A percentile compares a stretch with the other conserved stretches of the same genome.
phyloP scores from a whole-genome alignment of 257 asterid species.

The Salvia splendens region DNA sequence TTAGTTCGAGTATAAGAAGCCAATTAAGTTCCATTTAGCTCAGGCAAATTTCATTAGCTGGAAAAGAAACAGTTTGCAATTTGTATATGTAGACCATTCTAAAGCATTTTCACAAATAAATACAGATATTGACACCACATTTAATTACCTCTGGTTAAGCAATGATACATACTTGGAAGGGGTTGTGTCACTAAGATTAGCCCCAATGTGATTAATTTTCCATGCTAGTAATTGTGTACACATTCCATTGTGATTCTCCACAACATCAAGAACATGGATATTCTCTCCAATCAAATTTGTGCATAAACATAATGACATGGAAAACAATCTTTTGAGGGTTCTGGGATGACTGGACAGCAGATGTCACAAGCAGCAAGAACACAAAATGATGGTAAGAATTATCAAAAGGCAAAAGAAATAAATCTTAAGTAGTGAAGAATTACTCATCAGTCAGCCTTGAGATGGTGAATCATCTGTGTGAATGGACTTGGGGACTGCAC shows the following conservation, averaged over 20 bases:
- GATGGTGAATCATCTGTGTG: slow-evolving; percentile 57
- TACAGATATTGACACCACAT: slow-evolving; percentile 3
- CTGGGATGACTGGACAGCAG: slow-evolving; percentile 77
- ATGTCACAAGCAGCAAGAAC: slow-evolving; percentile 84
- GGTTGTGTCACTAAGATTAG: slow-evolving; percentile 77
- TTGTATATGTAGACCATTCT: slow-evolving; percentile 9
- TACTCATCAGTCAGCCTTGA: slow-evolving; percentile 92
- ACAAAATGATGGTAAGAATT: slow-evolving; percentile 82
- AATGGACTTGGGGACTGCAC: slow-evolving; percentile 50
- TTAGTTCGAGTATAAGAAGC: background rate
- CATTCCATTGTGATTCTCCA: slow-evolving; percentile 76
- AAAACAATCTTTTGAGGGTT: slow-evolving; percentile 83
- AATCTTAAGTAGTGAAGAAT: slow-evolving; percentile 96
- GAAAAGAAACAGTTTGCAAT: slow-evolving; percentile 11
- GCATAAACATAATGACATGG: slow-evolving; percentile 94
- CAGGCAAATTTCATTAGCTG: slow-evolving; percentile 14
- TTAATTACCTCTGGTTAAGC: slow-evolving; percentile 92
- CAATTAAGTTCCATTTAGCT: slow-evolving; percentile 14
- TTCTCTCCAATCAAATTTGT: slow-evolving; percentile 99
- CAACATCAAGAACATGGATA: slow-evolving; percentile 96
- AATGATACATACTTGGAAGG: slow-evolving; percentile 89
- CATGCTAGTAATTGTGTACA: slow-evolving; percentile 78
- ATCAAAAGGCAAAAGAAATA: slow-evolving; percentile 84
- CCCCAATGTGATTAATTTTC: slow-evolving; percentile 67
- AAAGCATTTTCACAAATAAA: slow-evolving; percentile 2